These are phyloP conservation scores for Neckera pumila DNA, from an alignment of 225 moss, liverwort and hornwort species.

Conservation along the genomic window DNA sequence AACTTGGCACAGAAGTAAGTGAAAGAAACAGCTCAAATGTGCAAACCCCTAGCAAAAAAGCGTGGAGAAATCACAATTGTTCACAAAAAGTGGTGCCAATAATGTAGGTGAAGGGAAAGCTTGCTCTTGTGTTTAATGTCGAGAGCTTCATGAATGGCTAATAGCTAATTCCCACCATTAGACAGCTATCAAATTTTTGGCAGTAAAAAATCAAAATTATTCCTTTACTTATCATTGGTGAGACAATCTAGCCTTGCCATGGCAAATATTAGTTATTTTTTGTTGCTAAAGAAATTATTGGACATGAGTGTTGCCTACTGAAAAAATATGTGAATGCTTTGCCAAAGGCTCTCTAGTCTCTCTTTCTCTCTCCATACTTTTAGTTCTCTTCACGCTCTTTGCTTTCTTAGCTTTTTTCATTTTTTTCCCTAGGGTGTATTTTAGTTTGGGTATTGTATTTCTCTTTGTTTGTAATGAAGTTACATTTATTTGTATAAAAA, in stretches of 20 bases:
- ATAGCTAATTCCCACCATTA: not conserved
- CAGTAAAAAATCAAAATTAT: not conserved
- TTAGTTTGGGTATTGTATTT: fast-evolving
- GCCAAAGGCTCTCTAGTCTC: fast-evolving
- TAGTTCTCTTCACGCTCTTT: no score
- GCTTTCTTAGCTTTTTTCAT: no score
- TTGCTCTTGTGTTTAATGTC: fast-evolving
- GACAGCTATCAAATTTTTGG: not conserved
- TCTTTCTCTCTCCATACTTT: no score
- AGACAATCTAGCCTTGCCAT: not conserved
- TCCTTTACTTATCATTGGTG: not conserved
- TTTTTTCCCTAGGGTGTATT: fast-evolving
- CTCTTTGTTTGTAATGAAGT: fast-evolving
- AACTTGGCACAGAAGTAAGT: not conserved
- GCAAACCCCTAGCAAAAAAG: fast-evolving
- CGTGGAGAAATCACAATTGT: not conserved
- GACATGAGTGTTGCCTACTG: fast-evolving
- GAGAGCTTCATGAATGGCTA: fast-evolving
- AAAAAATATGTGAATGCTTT: no score
- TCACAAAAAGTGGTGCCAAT: fast-evolving
- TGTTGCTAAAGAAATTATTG: fast-evolving
- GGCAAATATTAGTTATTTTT: not conserved
- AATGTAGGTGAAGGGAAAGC: fast-evolving
- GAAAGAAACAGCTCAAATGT: fast-evolving
- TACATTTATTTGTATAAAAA: not conserved